Evolutionary conservation across 148 eudicot genomes (phyloP), one percentile per base, ranked within the genome.

Genomic region (Vaccinium macrocarpon): DNA sequence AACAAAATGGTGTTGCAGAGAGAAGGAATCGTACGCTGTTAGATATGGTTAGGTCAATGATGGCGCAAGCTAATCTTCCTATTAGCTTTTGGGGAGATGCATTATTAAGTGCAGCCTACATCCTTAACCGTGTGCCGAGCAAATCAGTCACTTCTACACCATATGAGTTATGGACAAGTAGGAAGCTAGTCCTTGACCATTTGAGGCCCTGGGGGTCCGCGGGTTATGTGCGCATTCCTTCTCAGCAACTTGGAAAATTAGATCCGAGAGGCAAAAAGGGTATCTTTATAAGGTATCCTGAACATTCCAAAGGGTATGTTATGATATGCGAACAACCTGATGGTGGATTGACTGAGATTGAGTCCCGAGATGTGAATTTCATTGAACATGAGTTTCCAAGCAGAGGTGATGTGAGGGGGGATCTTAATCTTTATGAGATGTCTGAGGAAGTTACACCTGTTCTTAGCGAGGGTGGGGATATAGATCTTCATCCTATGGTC

Each of bases 301-400:
- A 82, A n/a, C 21, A 82, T 38, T 82, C 84, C 2, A 82, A 71
- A 19, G 57, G 84, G 12, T 82, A 68, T 68, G 61, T 82, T 25
- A 48, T 68, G 14, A 14, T 70, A 25, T 51, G 77, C 13, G 10
- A 51, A 42, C 38, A 64, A 49, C 12, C 42, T 18, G 59, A 82
- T 66, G 77, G 46, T 14, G 29, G 46, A 5, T 19, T 82, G 18
- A 64, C 77, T 46, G 61, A 82, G 7, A 56, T 82, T 27, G 52
- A 72, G 66, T 82, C 79, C 8, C 79, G 29, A 8, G 62, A 68
- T 48, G 61, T 48, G 42, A n/a, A 16, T 46, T 76, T 48, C 27
- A 52, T 76, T 12, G 55, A 76, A 12, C 53, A 76, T 19, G 51
- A 76, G n/a, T 82, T 48, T 38, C 84, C 51, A 21, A 66, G 23